Base-by-base conservation (phyloP, 1,284 basidiomycete species). In the Leccinum subrobustum region DNA sequence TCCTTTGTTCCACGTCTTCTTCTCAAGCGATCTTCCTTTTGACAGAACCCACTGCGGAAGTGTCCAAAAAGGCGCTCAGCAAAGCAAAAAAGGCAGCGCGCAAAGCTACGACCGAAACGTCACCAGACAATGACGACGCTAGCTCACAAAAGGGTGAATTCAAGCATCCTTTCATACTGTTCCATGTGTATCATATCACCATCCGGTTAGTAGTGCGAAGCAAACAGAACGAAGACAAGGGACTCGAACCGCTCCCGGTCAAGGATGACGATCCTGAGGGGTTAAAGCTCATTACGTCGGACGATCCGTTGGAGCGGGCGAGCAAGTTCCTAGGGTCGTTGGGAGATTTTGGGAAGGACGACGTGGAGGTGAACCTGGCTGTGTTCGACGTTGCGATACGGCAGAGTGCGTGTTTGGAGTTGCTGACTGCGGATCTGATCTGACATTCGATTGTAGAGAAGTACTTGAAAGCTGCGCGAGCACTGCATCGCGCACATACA, bases 241-340 rank as follows among this genome's bases (percentile, higher is more conserved):
- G 93, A 51, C 83, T 89, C 23, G 85, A 92, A 37, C 78, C 79
- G 1, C 75, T 77, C 4, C 70, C 81, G 1, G 68, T 79, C 8
- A 89, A 86, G 70, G 95, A 97, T 68, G 88, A 93, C 1, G 95
- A 98, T 73, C 92, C 92, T 0, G 86, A 89, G 23, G 95, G 95
- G 27, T 70, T 83, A 56, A 89, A 91, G 68, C 76, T 94, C 3
- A 73, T 95, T 37, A 76, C 81, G 48, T 79, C 82, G 7, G 70
- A 83, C 2, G 89, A 92, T 60, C 88, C 89, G 1, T 78, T 99
- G 3, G 92, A 92, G 54, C 84, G 84, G 14, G 95, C 95, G 0
- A 80, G 84, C 57, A 91, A 89, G 70, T 75, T 92, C 27, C 77
- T 98, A 31, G 77, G 79, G n/a, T 89, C 90, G 2, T 75, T 98